phyloP scores from a whole-genome alignment of 139 green algal species.

The Raphidocelis subcapitata region DNA sequence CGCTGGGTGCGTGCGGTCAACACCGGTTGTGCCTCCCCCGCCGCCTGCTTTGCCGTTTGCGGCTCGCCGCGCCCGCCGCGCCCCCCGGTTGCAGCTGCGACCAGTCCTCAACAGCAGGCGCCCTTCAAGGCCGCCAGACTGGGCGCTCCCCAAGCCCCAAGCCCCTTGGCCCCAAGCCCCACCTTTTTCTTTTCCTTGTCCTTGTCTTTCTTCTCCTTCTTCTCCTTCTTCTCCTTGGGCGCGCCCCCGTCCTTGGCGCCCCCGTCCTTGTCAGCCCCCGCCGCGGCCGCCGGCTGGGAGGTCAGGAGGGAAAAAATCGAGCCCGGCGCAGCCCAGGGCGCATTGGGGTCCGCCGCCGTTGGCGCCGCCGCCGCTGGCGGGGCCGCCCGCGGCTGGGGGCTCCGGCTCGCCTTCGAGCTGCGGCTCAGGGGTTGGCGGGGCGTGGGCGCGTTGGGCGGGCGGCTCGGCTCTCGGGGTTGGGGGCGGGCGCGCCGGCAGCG shows the following conservation, averaged over 20 bases:
- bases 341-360: conserved; percentile 14
- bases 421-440: not conserved
- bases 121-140: not conserved
- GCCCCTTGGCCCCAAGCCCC: conserved; percentile 9
- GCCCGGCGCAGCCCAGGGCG: conserved; percentile 37
- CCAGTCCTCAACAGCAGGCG: too few species aligned
- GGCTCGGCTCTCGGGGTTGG: not conserved
- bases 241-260: not conserved
- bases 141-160: not conserved
- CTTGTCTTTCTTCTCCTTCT: conserved; percentile 48
- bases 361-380: not conserved
- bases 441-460: not conserved
- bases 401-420: not conserved
- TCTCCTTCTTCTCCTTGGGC: conserved; percentile 30
- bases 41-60: too few species aligned
- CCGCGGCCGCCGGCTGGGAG: conserved; percentile 3
- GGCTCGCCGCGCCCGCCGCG: too few species aligned
- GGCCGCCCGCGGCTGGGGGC: not conserved
- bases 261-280: not conserved
- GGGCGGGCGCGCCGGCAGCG: not conserved
- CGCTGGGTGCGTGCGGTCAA: too few species aligned
- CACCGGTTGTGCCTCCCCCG: too few species aligned
- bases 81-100: too few species aligned
- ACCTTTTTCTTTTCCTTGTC: conserved; percentile 50
- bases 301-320: conserved; percentile 42